Base-by-base conservation (phyloP, 352 stramenopile species). In the Thalassiosira exigua region DNA sequence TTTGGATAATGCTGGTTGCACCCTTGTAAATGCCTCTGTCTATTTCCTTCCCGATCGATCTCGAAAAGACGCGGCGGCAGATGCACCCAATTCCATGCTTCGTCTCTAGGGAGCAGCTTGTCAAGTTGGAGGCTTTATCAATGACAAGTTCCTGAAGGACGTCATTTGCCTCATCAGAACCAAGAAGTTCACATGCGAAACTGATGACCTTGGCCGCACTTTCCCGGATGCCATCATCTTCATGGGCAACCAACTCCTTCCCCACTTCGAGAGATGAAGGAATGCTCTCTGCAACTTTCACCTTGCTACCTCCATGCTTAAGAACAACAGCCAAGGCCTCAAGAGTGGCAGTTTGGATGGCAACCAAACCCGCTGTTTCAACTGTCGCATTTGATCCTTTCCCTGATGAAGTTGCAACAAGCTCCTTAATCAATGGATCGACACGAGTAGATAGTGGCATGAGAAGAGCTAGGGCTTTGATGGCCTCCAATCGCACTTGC, bases 381-480 rank as follows among this genome's bases (percentile, higher is more conserved):
- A 64, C 67, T 29, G 76, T 71, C 24, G 66, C 66, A 48, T 62
- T 82, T 22, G 64, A 73, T 19, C 79, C 79, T 62, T 76, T 82
- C 39, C 86, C 86, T 12, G 89, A 61, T 32, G 85, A 85, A 26
- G 73, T 86, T 19, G 84, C 59, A 0, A 92, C 84, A 4, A 99
- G 91, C 76, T 99, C 97, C 58, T 96, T 96, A 42, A 99, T 92
- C 2, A 99, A 87, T 44, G 96, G 96, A 67, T 99, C 97, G 30
- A 99, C 95, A 44, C 96, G 93, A 57, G 95, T 96, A 41, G 95
- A 97, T 7, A 99, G 78, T 54, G 93, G 93, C 77, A 98, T 97
- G 5, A 99, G 89, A 26, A 98, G 92, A 26, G 91, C 95, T 27
- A 99, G 91, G 39, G 96, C 96, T 27, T 91, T 93, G 0, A 96